Evolutionary conservation across 192 early-diverging fungal species (phyloP).

Genomic region (Funneliformis mosseae): DNA sequence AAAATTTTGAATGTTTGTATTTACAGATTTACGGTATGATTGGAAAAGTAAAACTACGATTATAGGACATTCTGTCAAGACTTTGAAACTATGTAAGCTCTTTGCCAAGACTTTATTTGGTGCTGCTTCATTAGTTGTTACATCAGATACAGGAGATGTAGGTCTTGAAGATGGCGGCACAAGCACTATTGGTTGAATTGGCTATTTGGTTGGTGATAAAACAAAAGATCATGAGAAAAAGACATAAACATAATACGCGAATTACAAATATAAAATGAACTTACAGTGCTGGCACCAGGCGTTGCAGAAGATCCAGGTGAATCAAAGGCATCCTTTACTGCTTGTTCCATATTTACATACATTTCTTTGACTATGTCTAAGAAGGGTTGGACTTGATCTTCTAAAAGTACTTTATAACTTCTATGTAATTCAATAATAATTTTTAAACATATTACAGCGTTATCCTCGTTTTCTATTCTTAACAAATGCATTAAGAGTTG

Average conservation of each 20-base stretch:
- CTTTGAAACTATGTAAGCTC: slow-evolving; percentile 92
- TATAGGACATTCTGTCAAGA: slow-evolving; percentile 97
- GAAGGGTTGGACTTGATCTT: slow-evolving; percentile 87
- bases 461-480: slow-evolving; percentile 95
- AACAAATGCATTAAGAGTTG: slow-evolving; percentile 76
- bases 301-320: slow-evolving; percentile 60
- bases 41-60: slow-evolving; percentile 96
- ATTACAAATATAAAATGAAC: not conserved
- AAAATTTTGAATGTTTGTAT: slow-evolving; percentile 79
- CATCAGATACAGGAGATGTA: slow-evolving; percentile 72
- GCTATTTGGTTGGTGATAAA: slow-evolving; percentile 32
- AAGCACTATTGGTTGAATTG: slow-evolving; percentile 39
- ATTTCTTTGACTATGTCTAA: slow-evolving; percentile 92
- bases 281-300: slow-evolving; percentile 35
- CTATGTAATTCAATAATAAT: slow-evolving; percentile 96
- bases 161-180: slow-evolving; percentile 69
- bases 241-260: not conserved
- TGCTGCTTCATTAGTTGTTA: slow-evolving; percentile 50
- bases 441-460: slow-evolving; percentile 89
- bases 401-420: slow-evolving; percentile 76
- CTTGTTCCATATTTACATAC: slow-evolving; percentile 89
- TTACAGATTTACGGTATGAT: slow-evolving; percentile 81
- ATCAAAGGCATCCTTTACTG: slow-evolving; percentile 82
- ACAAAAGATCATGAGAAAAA: not conserved
- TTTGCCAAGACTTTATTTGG: slow-evolving; percentile 67